Percentiles rank a stretch among this genome's conserved stretches.
Conservation (phyloP, 768 basidiomycete genomes). For the Sutorius australiensis region DNA sequence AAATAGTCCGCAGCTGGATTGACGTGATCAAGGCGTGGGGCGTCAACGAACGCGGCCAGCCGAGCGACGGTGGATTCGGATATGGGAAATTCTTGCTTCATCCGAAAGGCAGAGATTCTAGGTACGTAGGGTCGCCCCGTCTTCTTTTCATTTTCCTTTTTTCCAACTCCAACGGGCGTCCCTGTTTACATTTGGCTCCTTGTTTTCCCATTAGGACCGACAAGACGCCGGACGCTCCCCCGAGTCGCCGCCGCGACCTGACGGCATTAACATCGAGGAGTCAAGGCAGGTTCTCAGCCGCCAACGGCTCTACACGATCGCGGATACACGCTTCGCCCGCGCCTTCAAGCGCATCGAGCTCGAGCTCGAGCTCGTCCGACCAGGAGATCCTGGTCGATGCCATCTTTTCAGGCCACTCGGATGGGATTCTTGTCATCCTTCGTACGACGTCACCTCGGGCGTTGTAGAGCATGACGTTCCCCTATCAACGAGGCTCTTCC, state of each 20-base stretch:
- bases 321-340: slow-evolving; percentile 5
- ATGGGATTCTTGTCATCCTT: slow-evolving; percentile 78
- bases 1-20: slow-evolving; percentile 67
- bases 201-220: slow-evolving; percentile 21
- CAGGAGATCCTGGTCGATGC: slow-evolving; percentile 62
- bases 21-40: slow-evolving; percentile 79
- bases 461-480: not conserved
- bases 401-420: slow-evolving; percentile 83
- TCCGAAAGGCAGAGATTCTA: slow-evolving; percentile 58
- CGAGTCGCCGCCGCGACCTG: slow-evolving; percentile 32
- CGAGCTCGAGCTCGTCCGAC: not conserved
- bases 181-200: not conserved
- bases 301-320: slow-evolving; percentile 4
- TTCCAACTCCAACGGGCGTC: not conserved
- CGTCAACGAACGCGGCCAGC: slow-evolving; percentile 79
- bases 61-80: slow-evolving; percentile 81
- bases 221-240: slow-evolving; percentile 25
- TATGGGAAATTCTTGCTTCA: slow-evolving; percentile 67
- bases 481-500: not conserved
- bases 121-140: slow-evolving; percentile 36
- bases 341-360: not conserved
- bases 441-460: slow-evolving; percentile 40
- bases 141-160: not conserved
- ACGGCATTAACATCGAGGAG: slow-evolving; percentile 13
- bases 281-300: slow-evolving; percentile 8